Conservation (phyloP, 495 filamentous ascomycete genomes). For the Penicillium longicatenatum region DNA sequence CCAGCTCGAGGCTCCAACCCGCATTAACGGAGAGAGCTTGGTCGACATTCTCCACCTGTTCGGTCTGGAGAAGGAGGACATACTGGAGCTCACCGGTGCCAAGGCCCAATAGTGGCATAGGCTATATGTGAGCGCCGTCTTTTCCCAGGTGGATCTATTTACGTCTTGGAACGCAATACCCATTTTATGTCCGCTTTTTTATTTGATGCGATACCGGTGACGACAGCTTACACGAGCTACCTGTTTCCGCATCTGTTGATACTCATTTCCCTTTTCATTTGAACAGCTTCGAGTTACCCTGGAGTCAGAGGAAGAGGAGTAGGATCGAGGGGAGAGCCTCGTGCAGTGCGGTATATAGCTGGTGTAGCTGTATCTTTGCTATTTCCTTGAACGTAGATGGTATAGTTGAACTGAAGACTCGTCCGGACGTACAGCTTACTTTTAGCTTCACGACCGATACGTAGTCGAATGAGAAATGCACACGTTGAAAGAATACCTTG, state of each 20-base stretch:
- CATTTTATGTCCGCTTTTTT: slow-evolving; percentile 4
- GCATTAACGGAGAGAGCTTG: slow-evolving; percentile 78
- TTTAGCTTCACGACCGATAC: slow-evolving; percentile 8
- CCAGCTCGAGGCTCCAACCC: slow-evolving; percentile 79
- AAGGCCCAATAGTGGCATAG: slow-evolving; percentile 14
- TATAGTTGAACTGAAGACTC: neutral
- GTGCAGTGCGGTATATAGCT: neutral
- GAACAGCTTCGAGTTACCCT: neutral
- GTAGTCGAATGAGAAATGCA: slow-evolving; percentile 6
- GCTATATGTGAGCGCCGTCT: neutral
- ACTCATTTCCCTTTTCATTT: neutral
- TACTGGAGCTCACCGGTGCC: slow-evolving; percentile 50
- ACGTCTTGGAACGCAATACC: slow-evolving; percentile 11
- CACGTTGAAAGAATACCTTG: neutral
- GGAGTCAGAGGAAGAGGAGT: neutral
- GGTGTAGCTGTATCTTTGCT: neutral
- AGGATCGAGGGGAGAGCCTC: neutral
- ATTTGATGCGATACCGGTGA: neutral
- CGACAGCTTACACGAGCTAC: slow-evolving; percentile 2
- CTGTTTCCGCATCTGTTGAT: slow-evolving; percentile 4
- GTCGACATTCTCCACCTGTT: slow-evolving; percentile 83
- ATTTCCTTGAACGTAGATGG: slow-evolving; percentile 2
- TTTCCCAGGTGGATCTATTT: neutral
- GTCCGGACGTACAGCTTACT: neutral
- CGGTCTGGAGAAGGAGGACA: slow-evolving; percentile 70